These are phyloP conservation scores for Silene coronaria DNA, from an alignment of 179 eudicot genomes.

Conservation along the genomic window DNA sequence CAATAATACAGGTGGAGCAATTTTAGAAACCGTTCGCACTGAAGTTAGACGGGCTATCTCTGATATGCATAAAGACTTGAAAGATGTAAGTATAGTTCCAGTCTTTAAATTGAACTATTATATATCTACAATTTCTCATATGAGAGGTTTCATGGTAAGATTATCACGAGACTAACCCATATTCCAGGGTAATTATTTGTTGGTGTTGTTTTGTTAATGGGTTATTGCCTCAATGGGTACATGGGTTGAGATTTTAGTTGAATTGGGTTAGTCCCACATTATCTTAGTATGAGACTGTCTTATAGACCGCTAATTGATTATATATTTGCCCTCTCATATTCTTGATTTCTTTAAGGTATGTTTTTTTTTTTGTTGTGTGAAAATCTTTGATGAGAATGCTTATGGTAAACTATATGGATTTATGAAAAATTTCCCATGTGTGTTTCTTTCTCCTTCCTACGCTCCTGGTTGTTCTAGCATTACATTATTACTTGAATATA, in stretches of 20 bases:
- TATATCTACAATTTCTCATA: not conserved
- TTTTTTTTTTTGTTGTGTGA: not conserved
- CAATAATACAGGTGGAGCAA: constrained; percentile 33
- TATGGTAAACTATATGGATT: not conserved
- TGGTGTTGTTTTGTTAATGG: no score
- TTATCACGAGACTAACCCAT: not conserved
- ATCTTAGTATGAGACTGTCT: not conserved
- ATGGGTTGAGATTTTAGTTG: no score
- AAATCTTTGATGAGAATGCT: not conserved
- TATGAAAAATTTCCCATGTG: not conserved
- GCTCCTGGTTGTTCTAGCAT: not conserved
- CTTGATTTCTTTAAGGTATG: not conserved
- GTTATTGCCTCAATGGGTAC: no score
- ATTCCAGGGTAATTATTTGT: not conserved
- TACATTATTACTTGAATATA: not conserved
- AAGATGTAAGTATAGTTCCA: constrained; percentile 31
- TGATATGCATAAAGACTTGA: constrained; percentile 50
- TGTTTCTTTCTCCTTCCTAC: not conserved
- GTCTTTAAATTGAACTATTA: not conserved
- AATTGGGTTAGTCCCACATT: not conserved
- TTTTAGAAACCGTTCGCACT: constrained; percentile 53
- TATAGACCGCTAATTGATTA: not conserved
- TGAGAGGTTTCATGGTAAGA: not conserved
- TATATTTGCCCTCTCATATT: not conserved
- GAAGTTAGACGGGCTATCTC: constrained; percentile 55